Evolutionary conservation across 495 filamentous ascomycete species (phyloP).

Genomic region (Beverwykella pulmonaria): DNA sequence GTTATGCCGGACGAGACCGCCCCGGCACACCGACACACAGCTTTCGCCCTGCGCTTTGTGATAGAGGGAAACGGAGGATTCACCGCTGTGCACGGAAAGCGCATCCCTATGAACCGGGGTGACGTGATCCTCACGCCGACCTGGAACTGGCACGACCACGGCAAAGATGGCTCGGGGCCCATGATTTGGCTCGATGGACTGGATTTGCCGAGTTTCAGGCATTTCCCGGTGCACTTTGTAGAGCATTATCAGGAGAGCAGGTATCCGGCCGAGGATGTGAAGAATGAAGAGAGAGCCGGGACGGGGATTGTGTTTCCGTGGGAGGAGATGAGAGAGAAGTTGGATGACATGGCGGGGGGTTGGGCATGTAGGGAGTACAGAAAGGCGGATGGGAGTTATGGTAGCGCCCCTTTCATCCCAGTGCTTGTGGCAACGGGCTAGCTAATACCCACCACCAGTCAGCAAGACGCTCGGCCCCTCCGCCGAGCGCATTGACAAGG

Average conservation of each 20-base stretch:
- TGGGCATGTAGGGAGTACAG: slow-evolving; percentile 42
- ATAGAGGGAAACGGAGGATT: slow-evolving; percentile 56
- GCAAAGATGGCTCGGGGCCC: slow-evolving; percentile 53
- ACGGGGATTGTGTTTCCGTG: slow-evolving; percentile 49
- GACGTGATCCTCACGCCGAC: slow-evolving; percentile 57
- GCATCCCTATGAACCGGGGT: slow-evolving; percentile 52
- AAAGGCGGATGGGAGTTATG: slow-evolving; percentile 45
- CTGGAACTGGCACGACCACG: slow-evolving; percentile 58
- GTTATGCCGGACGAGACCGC: slow-evolving; percentile 56
- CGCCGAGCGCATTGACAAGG: slow-evolving; percentile 46
- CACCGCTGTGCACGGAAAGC: slow-evolving; percentile 53
- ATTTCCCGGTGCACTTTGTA: slow-evolving; percentile 56
- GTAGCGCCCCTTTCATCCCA: slow-evolving; percentile 18
- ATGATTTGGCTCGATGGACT: slow-evolving; percentile 59
- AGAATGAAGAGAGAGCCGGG: slow-evolving; percentile 41
- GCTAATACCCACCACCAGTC: slow-evolving; percentile 17
- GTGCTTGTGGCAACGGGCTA: no score
- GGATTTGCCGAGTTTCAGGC: slow-evolving; percentile 51
- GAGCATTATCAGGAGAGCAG: slow-evolving; percentile 49
- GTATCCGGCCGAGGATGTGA: slow-evolving; percentile 51
- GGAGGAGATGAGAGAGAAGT: slow-evolving; percentile 43
- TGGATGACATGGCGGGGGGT: slow-evolving; percentile 38
- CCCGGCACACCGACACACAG: slow-evolving; percentile 54
- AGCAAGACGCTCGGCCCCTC: slow-evolving; percentile 47
- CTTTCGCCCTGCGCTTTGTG: slow-evolving; percentile 57